Conservation (phyloP, 352 stramenopile genomes). For the Pseudoperonospora humuli region DNA sequence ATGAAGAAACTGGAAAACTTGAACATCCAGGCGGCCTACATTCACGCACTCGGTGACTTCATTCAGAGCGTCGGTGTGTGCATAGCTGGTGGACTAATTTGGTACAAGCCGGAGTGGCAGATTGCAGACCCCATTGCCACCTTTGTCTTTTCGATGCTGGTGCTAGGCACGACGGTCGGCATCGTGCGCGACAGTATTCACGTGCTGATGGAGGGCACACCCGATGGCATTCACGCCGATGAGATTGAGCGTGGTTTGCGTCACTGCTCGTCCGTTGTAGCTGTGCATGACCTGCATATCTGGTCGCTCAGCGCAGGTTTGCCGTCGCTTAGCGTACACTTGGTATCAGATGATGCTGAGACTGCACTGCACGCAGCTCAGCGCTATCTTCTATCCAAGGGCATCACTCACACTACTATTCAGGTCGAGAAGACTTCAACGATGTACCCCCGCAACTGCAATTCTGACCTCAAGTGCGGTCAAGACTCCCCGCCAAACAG, state of each 20-base stretch:
- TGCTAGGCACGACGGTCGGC: conserved; percentile 89
- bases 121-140: conserved; percentile 96
- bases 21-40: conserved; percentile 94
- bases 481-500: conserved; percentile 48
- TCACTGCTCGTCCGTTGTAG: conserved; percentile 72
- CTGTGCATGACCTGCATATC: conserved; percentile 97
- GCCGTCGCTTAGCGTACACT: conserved; percentile 89
- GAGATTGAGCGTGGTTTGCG: conserved; percentile 81
- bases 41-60: conserved; percentile 97
- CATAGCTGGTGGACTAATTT: conserved; percentile 93
- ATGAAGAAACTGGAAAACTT: conserved; percentile 83
- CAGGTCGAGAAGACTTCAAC: conserved; percentile 72
- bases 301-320: conserved; percentile 93
- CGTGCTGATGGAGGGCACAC: conserved; percentile 95
- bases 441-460: conserved; percentile 69
- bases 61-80: conserved; percentile 95
- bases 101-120: conserved; percentile 93
- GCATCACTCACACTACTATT: conserved; percentile 86
- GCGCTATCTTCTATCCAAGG: conserved; percentile 57
- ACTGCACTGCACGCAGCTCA: conserved; percentile 63
- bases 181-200: conserved; percentile 89
- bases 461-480: conserved; percentile 56
- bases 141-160: conserved; percentile 94
- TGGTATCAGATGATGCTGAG: conserved; percentile 66
- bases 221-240: conserved; percentile 82